Evolutionary conservation across 2,329 filamentous ascomycete species (phyloP), one percentile per base, ranked within the genome.

Genomic region (Parastagonospora nodorum): DNA sequence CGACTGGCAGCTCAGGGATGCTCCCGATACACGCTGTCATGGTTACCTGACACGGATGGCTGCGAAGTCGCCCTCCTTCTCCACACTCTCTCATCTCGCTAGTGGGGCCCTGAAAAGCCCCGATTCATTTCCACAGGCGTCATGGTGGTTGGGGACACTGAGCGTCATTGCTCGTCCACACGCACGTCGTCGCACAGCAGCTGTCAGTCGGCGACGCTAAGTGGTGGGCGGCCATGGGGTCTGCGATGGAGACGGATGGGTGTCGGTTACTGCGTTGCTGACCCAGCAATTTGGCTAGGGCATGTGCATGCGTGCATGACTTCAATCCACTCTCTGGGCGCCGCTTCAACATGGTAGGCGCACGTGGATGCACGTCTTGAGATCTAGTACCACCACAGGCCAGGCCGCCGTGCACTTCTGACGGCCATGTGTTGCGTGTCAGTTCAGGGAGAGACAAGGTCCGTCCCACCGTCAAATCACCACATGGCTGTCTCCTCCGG

Each of bases 21-120:
- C 45, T 48, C 51, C 51, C 45, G 56, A 55, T 50, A 49, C 42
- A 50, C 51, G 53, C 42, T 11, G 58, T 54, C 58, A 60, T 57
- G 49, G 50, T 45, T 48, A 56, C 47, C 67, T 70, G 67, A 66
- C 64, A 69, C 66, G 58, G 55, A 58, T 60, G 61, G 61, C 66
- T 59, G 60, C 63, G 49, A 56, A 50, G 46, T 55, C 60, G 63
- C 45, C 61, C 64, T 67, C 68, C 67, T 69, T 68, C 67, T 72
- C 68, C 68, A 70, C 68, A 69, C 45, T 56, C 57, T 63, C 19
- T 73, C 68, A 73, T 73, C 58, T 73, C 71, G 71, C 69, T 72
- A 69, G 64, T 45, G 37, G 36, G 55, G 59, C 53, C 61, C 51
- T 57, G 43, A 49, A 48, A 58, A 50, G 48, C 14, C 42, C 55